These are phyloP conservation scores for Apiospora pterosperma DNA, from an alignment of 2,329 filamentous ascomycete species.

Conservation along the genomic window DNA sequence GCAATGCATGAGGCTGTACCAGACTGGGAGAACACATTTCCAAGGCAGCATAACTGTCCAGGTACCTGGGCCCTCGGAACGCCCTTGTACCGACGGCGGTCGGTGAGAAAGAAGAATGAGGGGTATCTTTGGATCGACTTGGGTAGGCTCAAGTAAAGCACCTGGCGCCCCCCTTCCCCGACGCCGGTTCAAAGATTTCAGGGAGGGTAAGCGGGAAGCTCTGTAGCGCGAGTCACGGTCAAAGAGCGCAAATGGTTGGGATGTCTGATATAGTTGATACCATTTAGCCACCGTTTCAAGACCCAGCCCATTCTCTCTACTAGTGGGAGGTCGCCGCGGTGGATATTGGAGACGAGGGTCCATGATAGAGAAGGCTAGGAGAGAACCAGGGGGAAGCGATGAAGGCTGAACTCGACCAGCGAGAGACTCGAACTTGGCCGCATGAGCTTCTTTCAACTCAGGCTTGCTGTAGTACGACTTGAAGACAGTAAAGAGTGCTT, in stretches of 20 bases:
- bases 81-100: constrained; percentile 35
- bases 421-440: constrained; percentile 48
- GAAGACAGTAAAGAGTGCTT: constrained; percentile 69
- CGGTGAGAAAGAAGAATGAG: constrained; percentile 59
- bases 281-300: constrained; percentile 15
- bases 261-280: constrained; percentile 12
- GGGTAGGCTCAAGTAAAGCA: constrained; percentile 50
- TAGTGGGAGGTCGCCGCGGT: constrained; percentile 45
- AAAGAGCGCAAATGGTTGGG: constrained; percentile 58
- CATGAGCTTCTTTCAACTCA: constrained; percentile 36
- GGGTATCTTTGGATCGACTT: constrained; percentile 73
- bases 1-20: constrained; percentile 82
- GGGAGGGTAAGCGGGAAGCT: constrained; percentile 66
- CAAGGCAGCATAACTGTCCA: constrained; percentile 89
- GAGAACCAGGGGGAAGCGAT: constrained; percentile 63
- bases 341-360: constrained; percentile 83
- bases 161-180: constrained; percentile 64
- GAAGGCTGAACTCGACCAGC: constrained; percentile 63
- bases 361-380: constrained; percentile 69
- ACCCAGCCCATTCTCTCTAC: neutral
- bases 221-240: constrained; percentile 61
- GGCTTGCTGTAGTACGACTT: constrained; percentile 42
- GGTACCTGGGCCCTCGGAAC: constrained; percentile 51
- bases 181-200: constrained; percentile 78
- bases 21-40: constrained; percentile 82